phyloP scores from a whole-genome alignment of 306 rosid species.

The Neltuma alba region DNA sequence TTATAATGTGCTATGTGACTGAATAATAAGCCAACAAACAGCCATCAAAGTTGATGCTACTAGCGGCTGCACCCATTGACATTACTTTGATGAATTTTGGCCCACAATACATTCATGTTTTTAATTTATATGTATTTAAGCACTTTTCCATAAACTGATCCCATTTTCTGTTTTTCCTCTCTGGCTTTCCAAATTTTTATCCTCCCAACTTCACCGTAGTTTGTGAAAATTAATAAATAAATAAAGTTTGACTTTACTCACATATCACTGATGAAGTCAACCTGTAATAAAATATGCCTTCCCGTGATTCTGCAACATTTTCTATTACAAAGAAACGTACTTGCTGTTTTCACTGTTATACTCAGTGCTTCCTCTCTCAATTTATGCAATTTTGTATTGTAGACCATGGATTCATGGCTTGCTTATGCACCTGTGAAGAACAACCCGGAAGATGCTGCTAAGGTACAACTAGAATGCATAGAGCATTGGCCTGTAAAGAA shows the following conservation, averaged over 20 bases:
- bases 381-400: slow-evolving; percentile 41
- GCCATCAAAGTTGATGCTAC: not conserved
- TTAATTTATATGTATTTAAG: not conserved
- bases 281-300: slow-evolving; percentile 23
- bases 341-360: not conserved
- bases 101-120: not conserved
- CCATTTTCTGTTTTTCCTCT: not conserved
- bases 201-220: not conserved
- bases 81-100: not conserved
- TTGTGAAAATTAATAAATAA: not conserved
- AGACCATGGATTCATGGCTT: slow-evolving; percentile 93
- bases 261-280: slow-evolving; percentile 15
- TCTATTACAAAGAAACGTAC: not conserved
- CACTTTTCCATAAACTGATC: not conserved
- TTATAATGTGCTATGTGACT: not conserved
- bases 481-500: not conserved
- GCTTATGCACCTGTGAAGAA: slow-evolving; percentile 99
- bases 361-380: slow-evolving; percentile 30
- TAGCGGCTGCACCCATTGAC: not conserved
- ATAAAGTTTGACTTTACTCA: not conserved
- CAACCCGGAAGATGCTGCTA: slow-evolving; percentile 96
- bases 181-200: not conserved
- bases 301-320: not conserved
- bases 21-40: not conserved
- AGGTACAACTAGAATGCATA: slow-evolving; percentile 49